Conservation (phyloP, 228 moss, liverwort and hornwort species). For the Sphagnum fallax region DNA sequence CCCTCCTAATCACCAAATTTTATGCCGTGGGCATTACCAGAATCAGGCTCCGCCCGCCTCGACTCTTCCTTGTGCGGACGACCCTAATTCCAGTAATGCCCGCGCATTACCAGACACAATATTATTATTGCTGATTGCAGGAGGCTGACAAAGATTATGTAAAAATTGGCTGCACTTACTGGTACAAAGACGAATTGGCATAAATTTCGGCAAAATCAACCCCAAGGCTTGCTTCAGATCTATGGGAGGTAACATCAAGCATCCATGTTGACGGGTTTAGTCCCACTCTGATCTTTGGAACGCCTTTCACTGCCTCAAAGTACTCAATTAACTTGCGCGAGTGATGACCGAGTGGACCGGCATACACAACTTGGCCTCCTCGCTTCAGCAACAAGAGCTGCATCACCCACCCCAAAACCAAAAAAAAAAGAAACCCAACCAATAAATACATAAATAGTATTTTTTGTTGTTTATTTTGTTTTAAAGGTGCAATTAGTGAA, state of each 20-base stretch:
- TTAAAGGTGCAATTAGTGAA: too few species aligned
- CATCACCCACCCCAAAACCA: background rate
- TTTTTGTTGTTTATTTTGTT: too few species aligned
- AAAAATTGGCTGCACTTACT: conserved; percentile 18
- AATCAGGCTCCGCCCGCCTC: too few species aligned
- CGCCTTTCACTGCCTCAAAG: conserved; percentile 51
- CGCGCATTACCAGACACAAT: too few species aligned
- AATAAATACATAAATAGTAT: too few species aligned
- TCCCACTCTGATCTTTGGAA: conserved; percentile 55
- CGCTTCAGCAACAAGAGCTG: conserved; percentile 57
- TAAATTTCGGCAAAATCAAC: conserved; percentile 58
- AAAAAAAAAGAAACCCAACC: too few species aligned
- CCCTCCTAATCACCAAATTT: too few species aligned
- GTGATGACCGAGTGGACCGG: conserved; percentile 51
- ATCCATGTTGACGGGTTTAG: conserved; percentile 63
- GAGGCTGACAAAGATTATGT: background rate
- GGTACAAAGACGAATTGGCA: conserved; percentile 23
- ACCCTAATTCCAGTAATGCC: too few species aligned
- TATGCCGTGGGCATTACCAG: too few species aligned
- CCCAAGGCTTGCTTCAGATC: conserved; percentile 31
- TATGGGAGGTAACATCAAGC: conserved; percentile 42
- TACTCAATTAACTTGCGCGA: conserved; percentile 55
- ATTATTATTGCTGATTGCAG: too few species aligned
- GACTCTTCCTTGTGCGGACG: too few species aligned
- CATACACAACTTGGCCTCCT: conserved; percentile 61